Percentiles rank a stretch among this genome's conserved stretches.
These are phyloP conservation scores for Ogataea henricii DNA, from an alignment of 805 yeast species.

Conservation along the genomic window DNA sequence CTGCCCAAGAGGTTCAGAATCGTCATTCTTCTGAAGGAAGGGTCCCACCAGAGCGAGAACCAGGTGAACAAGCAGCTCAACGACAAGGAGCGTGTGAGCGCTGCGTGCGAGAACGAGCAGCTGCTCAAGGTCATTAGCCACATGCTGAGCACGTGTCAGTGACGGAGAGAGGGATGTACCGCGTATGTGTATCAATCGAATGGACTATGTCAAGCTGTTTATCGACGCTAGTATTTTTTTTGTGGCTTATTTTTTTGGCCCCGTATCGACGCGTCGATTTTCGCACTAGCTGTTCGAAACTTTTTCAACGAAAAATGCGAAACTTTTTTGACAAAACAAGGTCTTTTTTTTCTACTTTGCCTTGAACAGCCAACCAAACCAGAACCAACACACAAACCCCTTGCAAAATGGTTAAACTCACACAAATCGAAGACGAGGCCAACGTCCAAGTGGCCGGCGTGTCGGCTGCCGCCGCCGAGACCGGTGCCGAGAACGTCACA, in stretches of 20 bases:
- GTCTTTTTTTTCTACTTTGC: background rate
- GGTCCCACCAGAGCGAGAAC: conserved; percentile 92
- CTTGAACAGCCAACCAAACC: background rate
- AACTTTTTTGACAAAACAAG: background rate
- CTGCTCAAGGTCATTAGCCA: conserved; percentile 84
- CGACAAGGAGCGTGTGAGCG: conserved; percentile 96
- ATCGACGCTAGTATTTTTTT: too few species aligned
- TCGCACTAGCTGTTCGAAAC: background rate
- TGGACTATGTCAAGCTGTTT: too few species aligned
- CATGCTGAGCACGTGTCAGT: conserved; percentile 82
- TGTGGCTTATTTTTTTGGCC: background rate
- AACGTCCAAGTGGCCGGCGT: conserved; percentile 24
- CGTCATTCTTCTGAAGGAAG: conserved; percentile 78
- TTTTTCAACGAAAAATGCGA: conserved; percentile 10
- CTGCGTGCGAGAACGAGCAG: conserved; percentile 97
- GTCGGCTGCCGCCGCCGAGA: conserved; percentile 13
- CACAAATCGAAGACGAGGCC: conserved; percentile 64
- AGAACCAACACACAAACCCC: background rate
- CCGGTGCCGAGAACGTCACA: conserved; percentile 30
- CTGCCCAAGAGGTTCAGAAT: conserved; percentile 84
- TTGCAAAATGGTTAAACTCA: conserved; percentile 67
- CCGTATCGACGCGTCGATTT: conserved; percentile 6
- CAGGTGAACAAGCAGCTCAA: conserved; percentile 96
- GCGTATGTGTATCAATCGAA: too few species aligned
- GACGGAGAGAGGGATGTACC: background rate